Percentiles rank a stretch among this genome's conserved stretches.
Evolutionary conservation across 805 yeast genomes (phyloP).

Genomic region (Kluyveromyces siamensis): DNA sequence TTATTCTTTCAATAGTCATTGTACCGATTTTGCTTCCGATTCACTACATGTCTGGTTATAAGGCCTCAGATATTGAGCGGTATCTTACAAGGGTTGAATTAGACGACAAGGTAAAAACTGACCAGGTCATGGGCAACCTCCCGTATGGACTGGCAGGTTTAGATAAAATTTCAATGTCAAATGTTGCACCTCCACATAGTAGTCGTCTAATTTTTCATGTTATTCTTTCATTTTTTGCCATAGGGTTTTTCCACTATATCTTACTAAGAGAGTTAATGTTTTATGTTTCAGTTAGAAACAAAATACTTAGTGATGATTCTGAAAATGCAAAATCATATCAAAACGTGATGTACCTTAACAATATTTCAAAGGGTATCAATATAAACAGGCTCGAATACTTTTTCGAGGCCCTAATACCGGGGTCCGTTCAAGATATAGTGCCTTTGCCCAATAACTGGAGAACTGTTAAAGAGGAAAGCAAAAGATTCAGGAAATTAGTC

Average conservation of each 20-base stretch:
- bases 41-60: slow-evolving; percentile 34
- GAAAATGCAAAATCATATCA: slow-evolving; percentile 15
- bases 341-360: slow-evolving; percentile 35
- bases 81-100: background rate
- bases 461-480: slow-evolving; percentile 28
- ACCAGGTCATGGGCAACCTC: background rate
- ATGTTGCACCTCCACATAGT: slow-evolving; percentile 46
- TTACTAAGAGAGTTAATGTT: slow-evolving; percentile 47
- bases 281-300: slow-evolving; percentile 41
- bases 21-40: slow-evolving; percentile 57
- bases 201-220: slow-evolving; percentile 53
- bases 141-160: slow-evolving; percentile 34
- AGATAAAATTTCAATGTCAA: slow-evolving; percentile 64
- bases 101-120: background rate
- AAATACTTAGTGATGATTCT: slow-evolving; percentile 25
- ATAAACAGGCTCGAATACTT: slow-evolving; percentile 13
- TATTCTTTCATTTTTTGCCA: slow-evolving; percentile 43
- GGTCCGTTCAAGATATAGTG: slow-evolving; percentile 36
- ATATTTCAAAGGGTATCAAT: slow-evolving; percentile 33
- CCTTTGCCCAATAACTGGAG: slow-evolving; percentile 34
- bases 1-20: slow-evolving; percentile 42
- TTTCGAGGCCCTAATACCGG: slow-evolving; percentile 35
- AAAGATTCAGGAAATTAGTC: slow-evolving; percentile 23
- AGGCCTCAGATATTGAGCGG: slow-evolving; percentile 1
- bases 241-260: slow-evolving; percentile 47